Evolutionary conservation across 2,329 filamentous ascomycete genomes (phyloP), one percentile per base, ranked within the genome.

Genomic region (Clonostachys chloroleuca): DNA sequence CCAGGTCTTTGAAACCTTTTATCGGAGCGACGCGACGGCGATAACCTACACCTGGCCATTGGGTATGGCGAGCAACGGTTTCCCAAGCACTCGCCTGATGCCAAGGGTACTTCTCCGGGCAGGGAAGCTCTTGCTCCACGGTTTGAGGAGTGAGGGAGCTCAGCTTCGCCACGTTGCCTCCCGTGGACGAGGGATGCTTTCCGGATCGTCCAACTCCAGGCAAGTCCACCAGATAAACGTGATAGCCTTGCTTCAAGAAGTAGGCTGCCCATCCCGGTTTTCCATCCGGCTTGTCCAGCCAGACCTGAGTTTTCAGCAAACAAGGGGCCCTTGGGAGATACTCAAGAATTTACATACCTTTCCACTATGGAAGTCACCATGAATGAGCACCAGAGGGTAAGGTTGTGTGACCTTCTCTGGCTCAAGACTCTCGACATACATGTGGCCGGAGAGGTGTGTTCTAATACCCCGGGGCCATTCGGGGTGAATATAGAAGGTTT

Each of bases 211-310:
- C 72, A 6, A 60, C 62, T 0, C 60, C 61, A 8, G 72, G 65
- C 12, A 72, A 58, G 45, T 77, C 72, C 39, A 46, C 34, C 9
- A 49, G 30, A 40, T 49, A 49, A 14, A 46, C 47, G n/a, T 70
- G 67, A 55, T 73, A 72, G 14, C 73, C 72, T n/a, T 66, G 60
- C 6, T 56, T 52, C 7, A 77, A 51, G 53, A 77, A 78, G 48
- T 64, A 64, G 4, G 69, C 72, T 1, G 73, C 69, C 74, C 74
- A 78, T 14, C 73, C 73, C 9, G 63, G 63, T 13, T 66, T 59
- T 41, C 70, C 70, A 47, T 78, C 73, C 6, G 76, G 74, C 16
- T 74, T 79, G 12, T 39, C 14, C 14, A 18, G 14, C 36, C 36
- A 39, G 12, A 39, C 36, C 36, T 39, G 24, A 30, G 24, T 30